Evolutionary conservation across 2,329 filamentous ascomycete species (phyloP).

Genomic region (Tolypocladium tropicale): DNA sequence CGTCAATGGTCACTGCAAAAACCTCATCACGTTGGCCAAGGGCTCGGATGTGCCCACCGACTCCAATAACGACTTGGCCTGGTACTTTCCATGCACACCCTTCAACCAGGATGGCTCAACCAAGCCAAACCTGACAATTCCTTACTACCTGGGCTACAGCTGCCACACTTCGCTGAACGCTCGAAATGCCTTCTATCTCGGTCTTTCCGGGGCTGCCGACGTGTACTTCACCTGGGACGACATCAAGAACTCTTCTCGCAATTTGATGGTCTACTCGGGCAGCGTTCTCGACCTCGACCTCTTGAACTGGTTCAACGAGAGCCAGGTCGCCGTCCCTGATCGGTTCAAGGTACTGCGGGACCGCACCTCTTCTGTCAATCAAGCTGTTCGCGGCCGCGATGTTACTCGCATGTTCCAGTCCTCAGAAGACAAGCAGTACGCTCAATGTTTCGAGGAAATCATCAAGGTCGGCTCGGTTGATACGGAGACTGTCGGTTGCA

Average conservation of each 20-base stretch:
- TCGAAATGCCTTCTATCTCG: constrained; percentile 65
- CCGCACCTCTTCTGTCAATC: constrained; percentile 47
- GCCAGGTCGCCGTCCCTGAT: constrained; percentile 63
- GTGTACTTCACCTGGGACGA: constrained; percentile 97
- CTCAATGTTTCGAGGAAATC: constrained; percentile 82
- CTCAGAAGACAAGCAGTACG: constrained; percentile 66
- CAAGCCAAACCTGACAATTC: constrained; percentile 60
- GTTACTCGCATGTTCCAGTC: constrained; percentile 82
- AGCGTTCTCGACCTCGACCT: constrained; percentile 86
- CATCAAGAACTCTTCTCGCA: constrained; percentile 77
- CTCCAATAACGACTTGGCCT: constrained; percentile 62
- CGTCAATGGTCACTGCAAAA: constrained; percentile 95
- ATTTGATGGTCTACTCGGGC: constrained; percentile 88
- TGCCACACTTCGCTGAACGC: constrained; percentile 71
- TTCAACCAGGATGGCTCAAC: constrained; percentile 92
- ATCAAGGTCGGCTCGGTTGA: constrained; percentile 95
- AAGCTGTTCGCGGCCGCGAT: constrained; percentile 68
- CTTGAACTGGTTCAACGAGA: constrained; percentile 79
- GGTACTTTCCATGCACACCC: constrained; percentile 91
- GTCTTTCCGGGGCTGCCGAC: constrained; percentile 60
- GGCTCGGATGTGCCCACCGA: constrained; percentile 75
- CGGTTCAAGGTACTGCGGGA: constrained; percentile 73
- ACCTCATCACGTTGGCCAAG: constrained; percentile 62
- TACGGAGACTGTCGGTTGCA: constrained; percentile 92
- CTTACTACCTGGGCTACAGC: constrained; percentile 73